Base-by-base conservation (phyloP, 2,329 filamentous ascomycete species). In the Penicillium italicum region DNA sequence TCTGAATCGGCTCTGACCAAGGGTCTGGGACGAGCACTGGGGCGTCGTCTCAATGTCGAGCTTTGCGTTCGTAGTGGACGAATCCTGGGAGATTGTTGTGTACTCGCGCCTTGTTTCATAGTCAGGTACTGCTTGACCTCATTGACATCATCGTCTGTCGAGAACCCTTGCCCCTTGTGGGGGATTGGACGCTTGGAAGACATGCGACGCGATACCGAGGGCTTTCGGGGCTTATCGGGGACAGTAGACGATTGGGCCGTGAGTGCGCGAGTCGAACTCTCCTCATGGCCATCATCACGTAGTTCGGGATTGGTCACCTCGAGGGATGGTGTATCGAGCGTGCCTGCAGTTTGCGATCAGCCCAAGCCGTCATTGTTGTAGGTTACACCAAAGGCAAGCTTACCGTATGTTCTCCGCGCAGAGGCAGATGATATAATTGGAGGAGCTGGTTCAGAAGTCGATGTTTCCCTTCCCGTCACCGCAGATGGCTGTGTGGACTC, bases 101-200 rank as follows among this genome's bases (percentile, higher is more conserved):
- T 64, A n/a, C 62, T 66, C 18, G 64, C 57, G 6, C 63, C 57
- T 37, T 72, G 67, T 62, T 61, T 74, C 62, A 62, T 77, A 73
- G 55, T 83, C 77, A 62, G 81, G 66, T 91, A 89, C 59, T 84
- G 83, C 68, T 90, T 86, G 20, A 96, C 85, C 73, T 97, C 93
- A 61, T 85, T 82, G 24, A 86, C 79, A 68, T 91, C 91, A 71
- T 97, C 93, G 69, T 97, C 92, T 45, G 90, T 90, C 0, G 92
- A 97, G 75, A 96, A 97, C 57, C 93, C 81, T 59, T 89, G 89
- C 30, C 92, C 90, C 51, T 90, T 87, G 69, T 93, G 85, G 3
- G 91, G 91, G 38, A 85, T 85, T 66, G 85, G 80, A 49, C 77
- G 73, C 58, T 83, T 89, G 24, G 90, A 91, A 1, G 90, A 93